phyloP scores from a whole-genome alignment of 352 stramenopile species.

The Ophiocytium majus region DNA sequence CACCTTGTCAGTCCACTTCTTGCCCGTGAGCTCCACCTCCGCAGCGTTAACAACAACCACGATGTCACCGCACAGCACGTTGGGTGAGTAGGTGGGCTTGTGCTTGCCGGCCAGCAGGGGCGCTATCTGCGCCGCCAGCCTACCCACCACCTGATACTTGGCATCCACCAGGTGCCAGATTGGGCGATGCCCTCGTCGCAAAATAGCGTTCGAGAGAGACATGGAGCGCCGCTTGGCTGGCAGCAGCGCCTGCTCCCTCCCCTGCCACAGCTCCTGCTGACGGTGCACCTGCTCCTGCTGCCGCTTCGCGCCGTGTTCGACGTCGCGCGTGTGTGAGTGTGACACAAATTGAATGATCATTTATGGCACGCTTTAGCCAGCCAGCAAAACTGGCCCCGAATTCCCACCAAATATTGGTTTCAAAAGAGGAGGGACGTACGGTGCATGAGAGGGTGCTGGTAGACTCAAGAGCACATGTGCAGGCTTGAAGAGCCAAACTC shows the following conservation, averaged over 20 bases:
- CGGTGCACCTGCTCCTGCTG: too few relatives aligned
- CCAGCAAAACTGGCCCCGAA: too few relatives aligned
- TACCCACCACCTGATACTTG: conserved; percentile 88
- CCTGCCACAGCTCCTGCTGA: too few relatives aligned
- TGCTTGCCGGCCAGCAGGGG: conserved; percentile 96
- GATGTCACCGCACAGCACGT: conserved; percentile 93
- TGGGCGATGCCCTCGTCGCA: conserved; percentile 43
- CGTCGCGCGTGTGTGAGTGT: too few relatives aligned
- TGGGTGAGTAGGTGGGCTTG: conserved; percentile 95
- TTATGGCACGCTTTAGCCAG: too few relatives aligned
- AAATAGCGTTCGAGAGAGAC: background rate
- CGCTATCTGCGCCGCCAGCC: conserved; percentile 89
- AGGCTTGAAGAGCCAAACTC: too few relatives aligned
- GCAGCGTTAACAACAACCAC: conserved; percentile 75
- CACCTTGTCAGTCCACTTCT: conserved; percentile 58
- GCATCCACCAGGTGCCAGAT: conserved; percentile 95
- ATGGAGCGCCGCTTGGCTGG: background rate
- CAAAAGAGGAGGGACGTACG: too few relatives aligned
- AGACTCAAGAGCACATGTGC: too few relatives aligned
- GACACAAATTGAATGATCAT: too few relatives aligned
- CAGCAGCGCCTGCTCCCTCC: background rate
- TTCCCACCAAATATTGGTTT: too few relatives aligned
- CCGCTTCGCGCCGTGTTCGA: too few relatives aligned
- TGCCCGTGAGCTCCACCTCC: conserved; percentile 57
- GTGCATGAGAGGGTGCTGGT: too few relatives aligned